Conservation (phyloP, 768 basidiomycete genomes). For the Leucogyrophana mollusca region DNA sequence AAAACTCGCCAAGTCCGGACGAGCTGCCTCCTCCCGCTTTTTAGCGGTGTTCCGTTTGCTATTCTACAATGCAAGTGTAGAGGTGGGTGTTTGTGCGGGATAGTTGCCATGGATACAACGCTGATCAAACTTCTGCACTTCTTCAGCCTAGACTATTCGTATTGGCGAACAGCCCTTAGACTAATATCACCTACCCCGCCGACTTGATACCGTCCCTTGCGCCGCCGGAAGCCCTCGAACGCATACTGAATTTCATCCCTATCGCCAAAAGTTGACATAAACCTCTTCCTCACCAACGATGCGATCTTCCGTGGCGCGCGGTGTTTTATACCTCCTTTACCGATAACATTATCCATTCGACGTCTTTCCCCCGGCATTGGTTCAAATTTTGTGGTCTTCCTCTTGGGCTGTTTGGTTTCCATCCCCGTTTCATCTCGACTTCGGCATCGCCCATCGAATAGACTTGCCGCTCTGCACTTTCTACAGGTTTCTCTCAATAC, state of each 20-base stretch:
- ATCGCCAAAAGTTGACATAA: constrained; percentile 5
- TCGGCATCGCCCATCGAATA: constrained; percentile 24
- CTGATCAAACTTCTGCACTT: neutral
- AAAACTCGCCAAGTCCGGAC: constrained; percentile 84
- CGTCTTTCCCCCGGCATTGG: constrained; percentile 29
- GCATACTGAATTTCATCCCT: constrained; percentile 19
- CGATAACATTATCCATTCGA: constrained; percentile 45
- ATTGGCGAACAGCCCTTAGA: constrained; percentile 35
- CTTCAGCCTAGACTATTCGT: constrained; percentile 37
- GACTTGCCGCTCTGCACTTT: constrained; percentile 25
- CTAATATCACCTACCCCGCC: constrained; percentile 31
- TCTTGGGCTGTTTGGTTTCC: constrained; percentile 29
- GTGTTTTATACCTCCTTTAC: constrained; percentile 25
- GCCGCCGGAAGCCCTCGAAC: constrained; percentile 27
- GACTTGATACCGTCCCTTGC: constrained; percentile 24
- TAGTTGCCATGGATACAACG: constrained; percentile 1
- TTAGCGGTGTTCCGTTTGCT: constrained; percentile 36
- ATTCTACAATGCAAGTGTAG: constrained; percentile 32
- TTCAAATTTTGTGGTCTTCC: constrained; percentile 21
- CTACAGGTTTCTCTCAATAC: constrained; percentile 21
- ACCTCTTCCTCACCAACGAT: constrained; percentile 7
- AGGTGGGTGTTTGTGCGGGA: constrained; percentile 31
- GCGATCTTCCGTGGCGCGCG: constrained; percentile 18
- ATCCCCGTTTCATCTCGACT: constrained; percentile 16
- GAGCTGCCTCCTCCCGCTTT: constrained; percentile 72